Base-by-base conservation (phyloP, 2,329 filamentous ascomycete species). In the Daldinia sp. region DNA sequence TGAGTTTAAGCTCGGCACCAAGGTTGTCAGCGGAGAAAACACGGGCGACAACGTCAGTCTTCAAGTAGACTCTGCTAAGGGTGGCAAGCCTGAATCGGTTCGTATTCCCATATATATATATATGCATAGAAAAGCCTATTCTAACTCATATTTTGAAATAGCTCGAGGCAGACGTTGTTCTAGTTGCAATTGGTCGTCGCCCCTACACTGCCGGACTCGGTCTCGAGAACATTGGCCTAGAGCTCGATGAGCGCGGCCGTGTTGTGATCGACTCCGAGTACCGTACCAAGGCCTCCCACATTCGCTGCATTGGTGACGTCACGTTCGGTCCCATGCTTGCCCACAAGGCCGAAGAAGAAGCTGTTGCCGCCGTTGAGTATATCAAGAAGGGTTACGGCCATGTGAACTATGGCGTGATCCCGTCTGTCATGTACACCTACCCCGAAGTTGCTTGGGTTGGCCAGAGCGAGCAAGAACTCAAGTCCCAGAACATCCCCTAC, bases 311-410 rank as follows among this genome's bases (percentile, higher is more conserved):
- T 70, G 95, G 95, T 76, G 95, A 98, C 79, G 92, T 88, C 76
- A 99, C 95, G 47, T 99, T 99, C 78, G 95, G 95, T 8, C 94
- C 94, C 75, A 99, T 99, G 95, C 89, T 99, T 75, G 95, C 95
- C 56, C 95, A 99, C 87, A 99, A 99, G 87, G 95, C 95, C 52
- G 95, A 99, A 82, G 95, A 99, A 82, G 95, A 99, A 82, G 95
- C 87, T 63, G 94, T 98, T 68, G 95, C 95, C 29, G 94, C 90
- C 60, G 85, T 98, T 67, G 95, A 99, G 81, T 98, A 93, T 85
- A 95, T 99, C 81, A 94, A 92, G 83, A 98, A 98, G 85, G 93
- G 93, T 70, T 91, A 96, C 80, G 95, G 95, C 61, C 95, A 99
- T 80, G 95, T 99, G 81, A 99, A 99, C 90, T 99, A 99, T 82